Evolutionary conservation across 495 filamentous ascomycete genomes (phyloP).

Genomic region (Neurospora tetrasperma): DNA sequence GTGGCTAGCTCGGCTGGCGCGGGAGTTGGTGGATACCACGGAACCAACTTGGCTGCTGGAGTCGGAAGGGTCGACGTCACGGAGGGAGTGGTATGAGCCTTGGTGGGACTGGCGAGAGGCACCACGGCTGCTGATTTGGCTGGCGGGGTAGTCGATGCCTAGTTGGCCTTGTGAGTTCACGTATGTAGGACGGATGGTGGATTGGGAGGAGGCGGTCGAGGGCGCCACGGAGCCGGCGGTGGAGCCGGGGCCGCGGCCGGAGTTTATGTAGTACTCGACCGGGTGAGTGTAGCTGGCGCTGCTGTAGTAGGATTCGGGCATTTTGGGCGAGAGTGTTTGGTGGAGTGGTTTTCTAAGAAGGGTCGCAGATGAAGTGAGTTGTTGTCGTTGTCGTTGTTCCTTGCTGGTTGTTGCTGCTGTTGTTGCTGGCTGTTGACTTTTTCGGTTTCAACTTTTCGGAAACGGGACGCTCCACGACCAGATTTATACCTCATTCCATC

Average conservation of each 20-base stretch:
- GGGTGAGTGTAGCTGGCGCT: not conserved
- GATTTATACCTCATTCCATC: not conserved
- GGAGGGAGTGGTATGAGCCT: not conserved
- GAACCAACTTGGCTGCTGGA: not conserved
- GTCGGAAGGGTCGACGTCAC: not conserved
- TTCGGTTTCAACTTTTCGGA: not conserved
- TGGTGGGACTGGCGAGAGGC: not conserved
- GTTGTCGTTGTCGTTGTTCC: not conserved
- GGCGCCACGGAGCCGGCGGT: not conserved
- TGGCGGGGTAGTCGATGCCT: not conserved
- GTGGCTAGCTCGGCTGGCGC: not conserved
- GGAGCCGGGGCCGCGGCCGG: too few species aligned
- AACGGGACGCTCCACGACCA: not conserved
- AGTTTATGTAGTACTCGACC: not conserved
- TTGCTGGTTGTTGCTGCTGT: not conserved
- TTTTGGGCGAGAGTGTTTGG: not conserved
- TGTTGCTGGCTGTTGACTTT: not conserved
- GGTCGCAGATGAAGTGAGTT: not conserved
- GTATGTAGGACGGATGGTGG: not conserved
- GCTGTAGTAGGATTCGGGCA: not conserved
- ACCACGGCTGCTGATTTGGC: not conserved
- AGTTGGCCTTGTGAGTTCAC: not conserved
- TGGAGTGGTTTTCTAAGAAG: not conserved
- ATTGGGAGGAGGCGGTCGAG: not conserved
- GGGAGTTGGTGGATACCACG: not conserved